A percentile compares a stretch with the other conserved stretches of the same genome.
phyloP scores from a whole-genome alignment of 2,329 filamentous ascomycete genomes.

The Exophiala spinifera region DNA sequence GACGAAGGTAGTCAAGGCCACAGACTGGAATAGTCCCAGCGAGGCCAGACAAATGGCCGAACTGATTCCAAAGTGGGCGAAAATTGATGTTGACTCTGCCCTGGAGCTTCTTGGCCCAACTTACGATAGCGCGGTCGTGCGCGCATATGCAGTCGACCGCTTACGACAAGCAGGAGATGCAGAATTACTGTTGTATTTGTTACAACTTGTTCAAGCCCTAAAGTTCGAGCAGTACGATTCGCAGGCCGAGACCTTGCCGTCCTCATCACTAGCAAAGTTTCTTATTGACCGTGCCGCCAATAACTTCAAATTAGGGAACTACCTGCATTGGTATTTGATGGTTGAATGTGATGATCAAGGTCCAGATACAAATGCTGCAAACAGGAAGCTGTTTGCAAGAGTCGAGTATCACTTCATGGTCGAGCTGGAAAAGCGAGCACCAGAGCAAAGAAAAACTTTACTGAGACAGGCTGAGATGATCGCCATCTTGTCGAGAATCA shows the following conservation, averaged over 20 bases:
- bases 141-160: slow-evolving; percentile 89
- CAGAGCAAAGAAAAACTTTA: slow-evolving; percentile 70
- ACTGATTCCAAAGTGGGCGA: slow-evolving; percentile 87
- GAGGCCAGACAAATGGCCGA: slow-evolving; percentile 88
- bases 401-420: slow-evolving; percentile 96
- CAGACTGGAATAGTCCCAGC: slow-evolving; percentile 83
- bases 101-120: slow-evolving; percentile 89
- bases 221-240: slow-evolving; percentile 81
- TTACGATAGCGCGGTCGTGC: slow-evolving; percentile 82
- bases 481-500: slow-evolving; percentile 80
- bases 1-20: slow-evolving; percentile 97
- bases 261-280: slow-evolving; percentile 85
- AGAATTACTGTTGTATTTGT: slow-evolving; percentile 82
- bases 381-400: slow-evolving; percentile 83
- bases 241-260: slow-evolving; percentile 61
- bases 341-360: slow-evolving; percentile 88
- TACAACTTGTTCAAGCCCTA: slow-evolving; percentile 92
- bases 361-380: slow-evolving; percentile 64
- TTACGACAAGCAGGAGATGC: slow-evolving; percentile 89
- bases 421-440: slow-evolving; percentile 72
- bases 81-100: slow-evolving; percentile 92
- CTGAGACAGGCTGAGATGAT: slow-evolving; percentile 87
- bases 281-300: slow-evolving; percentile 81
- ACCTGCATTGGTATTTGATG: slow-evolving; percentile 97
- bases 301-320: slow-evolving; percentile 89